These are phyloP conservation scores for Rhodotorula sp. DNA, from an alignment of 1,284 basidiomycete genomes.

Conservation along the genomic window DNA sequence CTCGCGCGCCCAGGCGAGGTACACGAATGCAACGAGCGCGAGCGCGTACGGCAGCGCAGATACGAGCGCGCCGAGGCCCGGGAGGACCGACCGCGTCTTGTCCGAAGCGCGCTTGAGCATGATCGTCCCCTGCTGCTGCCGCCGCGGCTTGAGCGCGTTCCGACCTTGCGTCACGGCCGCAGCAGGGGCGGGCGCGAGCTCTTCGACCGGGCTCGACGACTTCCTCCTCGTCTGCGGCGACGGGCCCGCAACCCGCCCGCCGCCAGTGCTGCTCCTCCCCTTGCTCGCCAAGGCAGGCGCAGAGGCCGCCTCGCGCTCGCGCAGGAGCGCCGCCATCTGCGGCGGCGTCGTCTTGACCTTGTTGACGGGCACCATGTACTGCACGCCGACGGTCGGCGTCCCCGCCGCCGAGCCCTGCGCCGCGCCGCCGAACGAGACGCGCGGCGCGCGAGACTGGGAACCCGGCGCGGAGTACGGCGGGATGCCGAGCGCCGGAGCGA, in stretches of 20 bases:
- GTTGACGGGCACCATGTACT: slow-evolving; percentile 30
- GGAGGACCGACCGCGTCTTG: not conserved
- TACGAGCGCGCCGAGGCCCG: slow-evolving; percentile 44
- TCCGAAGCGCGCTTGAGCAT: too few relatives aligned
- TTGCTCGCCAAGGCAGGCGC: not conserved
- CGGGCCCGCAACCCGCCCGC: not conserved
- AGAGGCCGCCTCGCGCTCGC: slow-evolving; percentile 1
- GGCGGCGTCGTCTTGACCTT: slow-evolving; percentile 27
- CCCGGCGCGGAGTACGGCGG: not conserved
- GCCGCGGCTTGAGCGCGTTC: not conserved
- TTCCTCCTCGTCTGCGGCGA: not conserved
- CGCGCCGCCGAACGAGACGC: not conserved
- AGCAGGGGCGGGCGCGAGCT: not conserved
- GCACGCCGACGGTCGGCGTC: slow-evolving; percentile 11
- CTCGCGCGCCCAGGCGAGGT: slow-evolving; percentile 52
- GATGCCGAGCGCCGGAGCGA: not conserved
- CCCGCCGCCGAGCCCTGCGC: not conserved
- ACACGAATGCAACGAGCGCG: slow-evolving; percentile 52
- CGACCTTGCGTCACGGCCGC: not conserved
- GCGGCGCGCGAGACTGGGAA: not conserved
- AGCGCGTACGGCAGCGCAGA: slow-evolving; percentile 44
- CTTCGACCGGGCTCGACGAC: slow-evolving; percentile 7
- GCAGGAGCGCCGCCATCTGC: slow-evolving; percentile 13
- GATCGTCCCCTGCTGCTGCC: too few relatives aligned
- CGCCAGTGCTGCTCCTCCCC: not conserved